phyloP scores from a whole-genome alignment of 2,329 filamentous ascomycete species.

The Penicillium sp. region DNA sequence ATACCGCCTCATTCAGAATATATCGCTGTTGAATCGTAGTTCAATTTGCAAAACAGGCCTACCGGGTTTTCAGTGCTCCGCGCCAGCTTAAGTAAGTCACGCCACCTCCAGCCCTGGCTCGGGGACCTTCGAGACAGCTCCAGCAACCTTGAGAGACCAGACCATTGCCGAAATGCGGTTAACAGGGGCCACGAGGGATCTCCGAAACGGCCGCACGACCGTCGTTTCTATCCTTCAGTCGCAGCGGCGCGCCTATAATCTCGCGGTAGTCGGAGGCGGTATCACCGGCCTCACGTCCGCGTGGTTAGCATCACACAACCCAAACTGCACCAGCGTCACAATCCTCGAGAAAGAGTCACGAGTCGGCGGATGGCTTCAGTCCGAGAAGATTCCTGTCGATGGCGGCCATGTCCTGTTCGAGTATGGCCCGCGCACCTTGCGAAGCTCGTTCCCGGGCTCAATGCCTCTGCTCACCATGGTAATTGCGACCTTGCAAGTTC shows the following conservation, averaged over 20 bases:
- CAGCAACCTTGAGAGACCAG: not conserved
- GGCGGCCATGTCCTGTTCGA: constrained; percentile 73
- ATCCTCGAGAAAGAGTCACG: constrained; percentile 71
- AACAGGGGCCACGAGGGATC: constrained; percentile 23
- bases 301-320: constrained; percentile 69
- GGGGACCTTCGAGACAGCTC: not conserved
- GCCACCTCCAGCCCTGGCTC: not conserved
- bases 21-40: not conserved
- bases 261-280: constrained; percentile 75
- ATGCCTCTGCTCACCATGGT: constrained; percentile 70
- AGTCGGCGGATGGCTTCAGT: constrained; percentile 82
- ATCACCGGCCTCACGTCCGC: constrained; percentile 78
- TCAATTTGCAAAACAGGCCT: not conserved
- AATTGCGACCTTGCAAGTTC: constrained; percentile 26
- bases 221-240: constrained; percentile 15
- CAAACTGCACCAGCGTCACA: constrained; percentile 70
- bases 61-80: not conserved
- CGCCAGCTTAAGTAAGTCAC: constrained; percentile 7
- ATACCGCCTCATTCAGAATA: not conserved
- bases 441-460: constrained; percentile 57
- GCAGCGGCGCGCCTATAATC: constrained; percentile 35
- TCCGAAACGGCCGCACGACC: constrained; percentile 19
- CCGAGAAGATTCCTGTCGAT: constrained; percentile 57
- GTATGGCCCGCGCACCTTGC: constrained; percentile 75
- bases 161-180: constrained; percentile 27